Evolutionary conservation across 208 protist species (phyloP), one percentile per base, ranked within the genome.

Genomic region (Trypanosoma rangeli): DNA sequence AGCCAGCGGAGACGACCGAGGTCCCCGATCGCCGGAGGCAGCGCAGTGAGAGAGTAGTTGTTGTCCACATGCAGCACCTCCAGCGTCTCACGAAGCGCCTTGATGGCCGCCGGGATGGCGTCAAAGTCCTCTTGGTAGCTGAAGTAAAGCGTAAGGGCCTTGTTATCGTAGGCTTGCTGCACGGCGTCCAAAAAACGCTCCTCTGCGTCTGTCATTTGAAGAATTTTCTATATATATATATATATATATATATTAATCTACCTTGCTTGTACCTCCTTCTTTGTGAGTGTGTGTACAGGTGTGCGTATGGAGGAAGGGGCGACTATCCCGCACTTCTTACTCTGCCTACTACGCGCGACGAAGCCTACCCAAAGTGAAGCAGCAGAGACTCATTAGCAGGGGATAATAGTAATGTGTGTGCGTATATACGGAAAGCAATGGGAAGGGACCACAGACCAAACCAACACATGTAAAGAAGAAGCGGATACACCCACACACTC

Each of bases 11-110:
- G 81, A 0, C 64, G 60, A 31, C 78, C 66, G 26, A 94, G 62
- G 9, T 90, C 84, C 0, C 87, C 89, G 24, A 96, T 60, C 16
- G 70, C 75, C 1, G 82, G 52, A 0, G 86, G 83, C n/a, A 94
- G 73, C 24, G 31, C 50, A 0, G n/a, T 66, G 31, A 95, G 76
- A 16, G 61, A 73, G 70, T 92, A 95, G 75, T 91, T 93, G 74
- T 95, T 93, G 63, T 95, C 90, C 0, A 95, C 53, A 74, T 87
- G 76, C 13, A 95, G 77, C 22, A 85, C 53, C 82, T 95, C 87
- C 31, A 93, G 73, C 12, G 85, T 85, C 2, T 66, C 54, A 24
- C 87, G 84, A 65, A 91, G 83, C 33, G 70, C 69, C 53, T 80
- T 83, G 20, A 89, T 71, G 1, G 46, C 65, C 0, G 55, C 26